A percentile compares a stretch with the other conserved stretches of the same genome.
Evolutionary conservation across 2,329 filamentous ascomycete species (phyloP).

Genomic region (Xylariaceae sp.): DNA sequence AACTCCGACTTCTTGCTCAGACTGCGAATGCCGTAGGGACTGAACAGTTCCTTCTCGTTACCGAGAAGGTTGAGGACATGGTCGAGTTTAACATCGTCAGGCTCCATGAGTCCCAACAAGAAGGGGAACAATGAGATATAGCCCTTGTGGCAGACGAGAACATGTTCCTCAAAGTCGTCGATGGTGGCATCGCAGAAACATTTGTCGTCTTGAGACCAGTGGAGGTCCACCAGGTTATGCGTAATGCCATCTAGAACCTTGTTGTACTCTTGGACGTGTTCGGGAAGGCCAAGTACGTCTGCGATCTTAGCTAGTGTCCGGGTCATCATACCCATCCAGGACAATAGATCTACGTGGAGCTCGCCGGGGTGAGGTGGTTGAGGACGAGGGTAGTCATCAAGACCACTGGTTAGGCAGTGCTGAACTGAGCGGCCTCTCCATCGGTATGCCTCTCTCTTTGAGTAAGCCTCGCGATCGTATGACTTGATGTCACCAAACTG

Average conservation of each 20-base stretch:
- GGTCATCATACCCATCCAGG: slow-evolving; percentile 97
- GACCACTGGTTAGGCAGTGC: slow-evolving; percentile 85
- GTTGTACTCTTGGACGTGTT: slow-evolving; percentile 69
- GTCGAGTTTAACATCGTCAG: slow-evolving; percentile 69
- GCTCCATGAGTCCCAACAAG: slow-evolving; percentile 70
- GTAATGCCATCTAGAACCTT: slow-evolving; percentile 71
- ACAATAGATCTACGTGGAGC: slow-evolving; percentile 89
- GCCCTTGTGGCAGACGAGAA: slow-evolving; percentile 90
- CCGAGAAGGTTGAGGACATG: slow-evolving; percentile 71
- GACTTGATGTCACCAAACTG: slow-evolving; percentile 85
- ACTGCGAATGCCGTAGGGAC: slow-evolving; percentile 79
- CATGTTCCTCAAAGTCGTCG: slow-evolving; percentile 88
- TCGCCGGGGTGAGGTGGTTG: slow-evolving; percentile 94
- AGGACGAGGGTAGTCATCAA: slow-evolving; percentile 92
- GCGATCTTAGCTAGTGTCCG: slow-evolving; percentile 79
- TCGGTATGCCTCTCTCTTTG: slow-evolving; percentile 84
- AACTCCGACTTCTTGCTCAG: slow-evolving; percentile 76
- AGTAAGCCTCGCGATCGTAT: slow-evolving; percentile 86
- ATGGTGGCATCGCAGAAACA: slow-evolving; percentile 94
- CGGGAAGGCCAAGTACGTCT: slow-evolving; percentile 63
- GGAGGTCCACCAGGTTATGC: slow-evolving; percentile 83
- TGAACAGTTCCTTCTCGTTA: slow-evolving; percentile 85
- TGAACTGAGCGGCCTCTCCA: slow-evolving; percentile 86
- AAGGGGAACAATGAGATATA: slow-evolving; percentile 94
- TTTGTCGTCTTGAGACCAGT: slow-evolving; percentile 77